Percentiles rank a stretch among this genome's conserved stretches.
phyloP scores from a whole-genome alignment of 805 yeast species.

The Cyberlindnera japonica region DNA sequence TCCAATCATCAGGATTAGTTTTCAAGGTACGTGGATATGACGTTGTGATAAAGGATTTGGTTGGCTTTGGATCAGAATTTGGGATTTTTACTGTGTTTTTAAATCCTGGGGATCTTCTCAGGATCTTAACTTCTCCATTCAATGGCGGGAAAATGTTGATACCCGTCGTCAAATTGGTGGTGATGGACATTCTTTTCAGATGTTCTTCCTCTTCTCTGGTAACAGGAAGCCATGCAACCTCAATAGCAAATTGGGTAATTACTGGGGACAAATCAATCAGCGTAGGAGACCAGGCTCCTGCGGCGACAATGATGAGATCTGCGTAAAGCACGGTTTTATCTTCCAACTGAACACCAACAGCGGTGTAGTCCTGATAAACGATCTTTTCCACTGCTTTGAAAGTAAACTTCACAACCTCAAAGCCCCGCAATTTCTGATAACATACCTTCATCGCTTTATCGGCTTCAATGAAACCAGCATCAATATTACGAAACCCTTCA shows the following conservation, averaged over 20 bases:
- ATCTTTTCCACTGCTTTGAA: conserved; percentile 10
- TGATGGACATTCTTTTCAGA: conserved; percentile 9
- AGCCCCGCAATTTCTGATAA: conserved; percentile 8
- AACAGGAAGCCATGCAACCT: conserved; percentile 12
- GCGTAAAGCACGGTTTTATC: background rate
- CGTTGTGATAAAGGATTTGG: background rate
- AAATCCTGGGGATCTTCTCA: conserved; percentile 11
- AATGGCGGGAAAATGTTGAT: conserved; percentile 14
- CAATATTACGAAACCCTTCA: conserved; percentile 7
- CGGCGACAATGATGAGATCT: conserved; percentile 13
- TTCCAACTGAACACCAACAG: conserved; percentile 7
- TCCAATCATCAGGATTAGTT: conserved; percentile 12
- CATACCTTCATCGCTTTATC: conserved; percentile 3
- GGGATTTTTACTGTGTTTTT: conserved; percentile 2
- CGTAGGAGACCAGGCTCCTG: conserved; percentile 17
- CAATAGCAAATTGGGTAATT: conserved; percentile 5
- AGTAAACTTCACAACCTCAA: conserved; percentile 4
- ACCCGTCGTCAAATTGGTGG: conserved; percentile 11
- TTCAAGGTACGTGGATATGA: conserved; percentile 10
- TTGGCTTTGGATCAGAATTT: background rate
- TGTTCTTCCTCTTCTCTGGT: conserved; percentile 6
- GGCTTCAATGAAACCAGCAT: conserved; percentile 14
- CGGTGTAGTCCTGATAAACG: background rate
- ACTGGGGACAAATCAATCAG: conserved; percentile 8
- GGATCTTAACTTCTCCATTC: conserved; percentile 8